phyloP scores from a whole-genome alignment of 2,329 filamentous ascomycete genomes.

The Penicillium sp. region DNA sequence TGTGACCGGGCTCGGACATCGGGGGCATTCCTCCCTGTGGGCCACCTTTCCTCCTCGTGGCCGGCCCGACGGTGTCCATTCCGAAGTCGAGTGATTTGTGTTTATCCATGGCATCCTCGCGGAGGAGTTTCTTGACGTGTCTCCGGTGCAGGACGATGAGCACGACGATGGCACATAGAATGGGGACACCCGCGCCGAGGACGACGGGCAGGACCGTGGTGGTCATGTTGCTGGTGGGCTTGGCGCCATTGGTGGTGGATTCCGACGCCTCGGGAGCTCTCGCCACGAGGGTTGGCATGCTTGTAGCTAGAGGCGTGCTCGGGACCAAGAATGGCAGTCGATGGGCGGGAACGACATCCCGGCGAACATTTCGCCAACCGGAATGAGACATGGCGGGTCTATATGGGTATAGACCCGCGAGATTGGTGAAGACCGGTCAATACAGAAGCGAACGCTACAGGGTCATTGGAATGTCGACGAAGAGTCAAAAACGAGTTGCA shows the following conservation, averaged over 20 bases:
- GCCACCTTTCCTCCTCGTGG: constrained; percentile 46
- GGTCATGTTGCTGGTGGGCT: constrained; percentile 55
- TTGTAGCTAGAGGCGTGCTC: constrained; percentile 10
- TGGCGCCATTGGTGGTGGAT: constrained; percentile 48
- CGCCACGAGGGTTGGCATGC: constrained; percentile 30
- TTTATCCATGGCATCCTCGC: constrained; percentile 82
- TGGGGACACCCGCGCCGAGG: constrained; percentile 72
- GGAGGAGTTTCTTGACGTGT: constrained; percentile 68
- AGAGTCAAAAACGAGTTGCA: neutral
- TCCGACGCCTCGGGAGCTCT: constrained; percentile 25
- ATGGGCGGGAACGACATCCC: constrained; percentile 30
- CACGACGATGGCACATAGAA: constrained; percentile 66
- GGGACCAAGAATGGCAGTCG: constrained; percentile 26
- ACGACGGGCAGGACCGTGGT: constrained; percentile 67
- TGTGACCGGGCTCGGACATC: constrained; percentile 43
- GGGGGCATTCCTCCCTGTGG: constrained; percentile 38
- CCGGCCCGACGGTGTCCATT: constrained; percentile 57
- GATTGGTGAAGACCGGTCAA: constrained; percentile 10
- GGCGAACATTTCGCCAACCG: constrained; percentile 25
- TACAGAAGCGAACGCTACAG: neutral
- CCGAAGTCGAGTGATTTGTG: constrained; percentile 94
- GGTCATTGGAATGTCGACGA: neutral
- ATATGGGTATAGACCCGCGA: neutral
- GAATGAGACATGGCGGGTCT: constrained; percentile 22
- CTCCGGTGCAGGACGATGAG: constrained; percentile 78